phyloP scores from a whole-genome alignment of 345 rosid species.

The Mercurialis annua region DNA sequence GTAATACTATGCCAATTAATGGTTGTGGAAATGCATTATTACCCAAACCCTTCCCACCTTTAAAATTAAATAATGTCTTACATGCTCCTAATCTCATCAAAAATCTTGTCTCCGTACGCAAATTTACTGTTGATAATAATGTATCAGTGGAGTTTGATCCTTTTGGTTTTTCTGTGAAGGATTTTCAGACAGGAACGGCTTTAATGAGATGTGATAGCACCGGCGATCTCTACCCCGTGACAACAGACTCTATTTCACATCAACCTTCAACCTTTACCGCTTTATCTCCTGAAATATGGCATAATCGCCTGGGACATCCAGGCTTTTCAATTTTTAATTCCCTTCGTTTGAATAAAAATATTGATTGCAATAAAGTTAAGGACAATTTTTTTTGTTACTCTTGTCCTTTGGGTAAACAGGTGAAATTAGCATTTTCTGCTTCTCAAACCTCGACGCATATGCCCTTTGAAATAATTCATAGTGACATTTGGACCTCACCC shows the following conservation, averaged over 20 bases:
- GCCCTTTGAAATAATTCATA: not conserved
- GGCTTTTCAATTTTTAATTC: not conserved
- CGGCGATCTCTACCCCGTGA: not conserved
- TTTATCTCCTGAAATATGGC: not conserved
- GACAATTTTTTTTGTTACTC: not conserved
- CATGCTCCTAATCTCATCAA: slow-evolving; percentile 3
- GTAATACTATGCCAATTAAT: not conserved
- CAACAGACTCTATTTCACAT: not conserved
- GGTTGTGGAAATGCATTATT: not conserved
- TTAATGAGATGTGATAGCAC: not conserved
- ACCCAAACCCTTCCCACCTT: not conserved
- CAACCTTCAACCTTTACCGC: not conserved
- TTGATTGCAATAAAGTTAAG: not conserved
- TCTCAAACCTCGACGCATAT: not conserved
- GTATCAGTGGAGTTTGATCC: slow-evolving; percentile 3
- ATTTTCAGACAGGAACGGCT: not conserved
- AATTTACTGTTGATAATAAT: not conserved
- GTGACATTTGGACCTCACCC: not conserved
- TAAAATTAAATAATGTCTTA: not conserved
- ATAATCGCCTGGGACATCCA: not conserved
- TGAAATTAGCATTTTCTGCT: not conserved
- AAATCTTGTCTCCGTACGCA: not conserved
- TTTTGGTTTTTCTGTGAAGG: not conserved
- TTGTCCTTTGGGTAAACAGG: not conserved
- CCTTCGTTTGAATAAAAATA: not conserved